Evolutionary conservation across 129 eudicot species (phyloP), one percentile per base, ranked within the genome.

Genomic region (Centrapalus pauciflorus): DNA sequence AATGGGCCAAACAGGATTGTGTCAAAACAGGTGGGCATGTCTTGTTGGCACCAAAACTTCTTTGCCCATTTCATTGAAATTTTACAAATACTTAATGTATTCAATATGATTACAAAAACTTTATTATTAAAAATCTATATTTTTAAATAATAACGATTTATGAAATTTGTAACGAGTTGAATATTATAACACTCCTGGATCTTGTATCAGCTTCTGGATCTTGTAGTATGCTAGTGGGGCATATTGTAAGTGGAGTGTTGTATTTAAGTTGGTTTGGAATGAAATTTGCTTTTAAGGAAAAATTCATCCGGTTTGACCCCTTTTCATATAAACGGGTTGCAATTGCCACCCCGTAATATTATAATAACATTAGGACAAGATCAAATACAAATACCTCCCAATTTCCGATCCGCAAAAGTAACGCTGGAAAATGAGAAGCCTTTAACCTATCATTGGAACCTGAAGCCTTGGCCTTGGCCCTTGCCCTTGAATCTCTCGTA

Each of bases 341-440:
- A 23, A 35, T 35, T 52, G 38, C 40, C 29, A 38, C 66, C 41
- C 26, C 57, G n/a, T n/a, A n/a, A n/a, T 40, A 56, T 16, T 38
- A 19, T 5, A 38, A 56, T 1, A 28, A 45, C n/a, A n/a, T 25
- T 20, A 77, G 10, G 62, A 46, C 30, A 48, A 76, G 21, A 54
- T 55, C 20, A 11, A 58, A 33, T 9, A 7, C 20, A 38, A 29
- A 26, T 83, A 92, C 98, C 96, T 86, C 89, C 99, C 99, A 93
- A 20, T 35, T n/a, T 52, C 99, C 99, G 40, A 93, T 86, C 78
- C 73, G 78, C 65, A 93, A 67, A 41, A 70, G 66, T 16, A 80
- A 80, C 61, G 95, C 99, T 20, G 82, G 76, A 84, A 93, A 89
- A 72, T 93, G 91, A 14, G 99, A 86, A 45, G 99, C 96, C 81